A percentile compares a stretch with the other conserved stretches of the same genome.
Conservation (phyloP, 345 rosid species). For the Draba incana region DNA sequence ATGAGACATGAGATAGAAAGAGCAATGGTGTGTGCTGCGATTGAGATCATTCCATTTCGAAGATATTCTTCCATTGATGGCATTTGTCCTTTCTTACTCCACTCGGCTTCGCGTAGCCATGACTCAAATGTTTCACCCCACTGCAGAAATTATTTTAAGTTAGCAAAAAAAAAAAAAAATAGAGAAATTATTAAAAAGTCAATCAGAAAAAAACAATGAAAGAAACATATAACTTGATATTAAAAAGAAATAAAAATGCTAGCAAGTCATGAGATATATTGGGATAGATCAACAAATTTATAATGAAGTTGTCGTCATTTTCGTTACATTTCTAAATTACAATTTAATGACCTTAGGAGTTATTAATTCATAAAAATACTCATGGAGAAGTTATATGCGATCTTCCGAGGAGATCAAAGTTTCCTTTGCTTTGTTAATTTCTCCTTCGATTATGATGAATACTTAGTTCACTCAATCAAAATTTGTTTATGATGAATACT, state of each 20-base stretch:
- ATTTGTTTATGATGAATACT: no score
- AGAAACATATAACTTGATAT: neutral
- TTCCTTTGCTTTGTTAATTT: no score
- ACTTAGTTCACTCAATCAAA: no score
- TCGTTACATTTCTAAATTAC: no score
- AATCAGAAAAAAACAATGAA: neutral
- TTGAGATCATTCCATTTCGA: conserved; percentile 50
- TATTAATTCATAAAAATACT: no score
- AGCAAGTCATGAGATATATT: no score
- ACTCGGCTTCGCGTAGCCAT: conserved; percentile 64
- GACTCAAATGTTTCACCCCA: conserved; percentile 69
- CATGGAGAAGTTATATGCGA: no score
- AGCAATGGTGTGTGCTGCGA: conserved; percentile 53
- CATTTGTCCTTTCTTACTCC: conserved; percentile 50
- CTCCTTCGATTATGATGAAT: no score
- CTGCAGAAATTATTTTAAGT: conserved; percentile 29
- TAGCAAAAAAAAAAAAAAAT: no score
- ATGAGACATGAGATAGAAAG: conserved; percentile 43
- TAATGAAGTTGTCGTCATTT: neutral
- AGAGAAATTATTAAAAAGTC: neutral
- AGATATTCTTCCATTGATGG: conserved; percentile 55
- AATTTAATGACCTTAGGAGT: neutral
- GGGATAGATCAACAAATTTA: neutral
- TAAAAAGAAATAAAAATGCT: no score
- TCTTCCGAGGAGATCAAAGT: no score